Conservation (phyloP, 768 basidiomycete species). For the Pisolithus tinctorius region DNA sequence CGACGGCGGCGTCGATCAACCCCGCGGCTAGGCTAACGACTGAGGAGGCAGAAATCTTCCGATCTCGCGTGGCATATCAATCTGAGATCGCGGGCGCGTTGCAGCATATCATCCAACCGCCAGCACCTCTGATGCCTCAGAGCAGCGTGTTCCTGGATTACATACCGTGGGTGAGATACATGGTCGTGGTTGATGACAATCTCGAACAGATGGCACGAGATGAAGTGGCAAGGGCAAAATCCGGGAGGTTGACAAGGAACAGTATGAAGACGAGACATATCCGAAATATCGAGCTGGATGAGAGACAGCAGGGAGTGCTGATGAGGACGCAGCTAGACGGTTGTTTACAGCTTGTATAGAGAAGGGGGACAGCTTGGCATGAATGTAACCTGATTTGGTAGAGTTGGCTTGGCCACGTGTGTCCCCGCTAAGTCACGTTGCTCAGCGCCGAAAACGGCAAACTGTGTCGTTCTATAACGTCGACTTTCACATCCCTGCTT, state of each 20-base stretch:
- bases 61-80: slow-evolving; percentile 41
- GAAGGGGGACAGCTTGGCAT: slow-evolving; percentile 6
- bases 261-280: slow-evolving; percentile 40
- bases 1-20: slow-evolving; percentile 30
- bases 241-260: slow-evolving; percentile 51
- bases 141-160: slow-evolving; percentile 57
- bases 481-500: slow-evolving; percentile 16
- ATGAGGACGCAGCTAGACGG: slow-evolving; percentile 15
- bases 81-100: slow-evolving; percentile 39
- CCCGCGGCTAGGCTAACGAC: slow-evolving; percentile 20
- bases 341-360: not conserved
- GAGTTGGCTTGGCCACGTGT: slow-evolving; percentile 22
- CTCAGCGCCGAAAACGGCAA: slow-evolving; percentile 18
- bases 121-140: slow-evolving; percentile 38
- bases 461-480: slow-evolving; percentile 24
- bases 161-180: slow-evolving; percentile 56
- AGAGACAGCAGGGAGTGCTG: slow-evolving; percentile 30
- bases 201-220: slow-evolving; percentile 29
- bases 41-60: slow-evolving; percentile 18
- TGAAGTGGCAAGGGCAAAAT: slow-evolving; percentile 17
- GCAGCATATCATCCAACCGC: slow-evolving; percentile 38
- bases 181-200: slow-evolving; percentile 60
- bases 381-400: slow-evolving; percentile 18
- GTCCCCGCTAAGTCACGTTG: slow-evolving; percentile 23
- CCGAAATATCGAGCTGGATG: slow-evolving; percentile 36